These are phyloP conservation scores for Pseudogymnoascus sp. DNA, from an alignment of 2,329 filamentous ascomycete genomes.

Conservation along the genomic window DNA sequence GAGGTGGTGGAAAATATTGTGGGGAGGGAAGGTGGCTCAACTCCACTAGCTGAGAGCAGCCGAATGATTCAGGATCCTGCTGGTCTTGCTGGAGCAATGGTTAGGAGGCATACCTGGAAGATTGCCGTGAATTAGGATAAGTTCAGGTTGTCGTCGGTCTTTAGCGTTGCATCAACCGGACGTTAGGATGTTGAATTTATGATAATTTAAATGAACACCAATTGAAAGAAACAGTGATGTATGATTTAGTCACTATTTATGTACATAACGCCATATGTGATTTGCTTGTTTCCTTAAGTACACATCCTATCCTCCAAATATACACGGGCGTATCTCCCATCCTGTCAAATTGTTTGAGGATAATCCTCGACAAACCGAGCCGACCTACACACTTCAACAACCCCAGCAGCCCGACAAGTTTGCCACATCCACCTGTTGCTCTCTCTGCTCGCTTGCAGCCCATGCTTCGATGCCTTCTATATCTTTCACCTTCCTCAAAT, in stretches of 20 bases:
- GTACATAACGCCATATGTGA: not conserved
- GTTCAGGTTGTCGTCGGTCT: not conserved
- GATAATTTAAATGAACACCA: not conserved
- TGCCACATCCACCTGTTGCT: not conserved
- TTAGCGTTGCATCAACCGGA: constrained; percentile 7
- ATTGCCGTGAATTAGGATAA: not conserved
- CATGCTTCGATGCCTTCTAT: constrained; percentile 46
- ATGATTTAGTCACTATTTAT: not conserved
- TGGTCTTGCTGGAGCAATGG: not conserved
- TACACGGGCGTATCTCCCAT: not conserved
- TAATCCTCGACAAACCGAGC: not conserved
- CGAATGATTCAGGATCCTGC: not conserved
- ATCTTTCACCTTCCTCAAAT: constrained; percentile 56
- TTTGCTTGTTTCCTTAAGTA: not conserved
- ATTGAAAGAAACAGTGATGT: not conserved
- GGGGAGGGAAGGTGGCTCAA: constrained; percentile 1
- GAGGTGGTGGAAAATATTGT: not conserved
- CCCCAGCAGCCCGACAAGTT: not conserved
- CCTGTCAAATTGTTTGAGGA: not conserved
- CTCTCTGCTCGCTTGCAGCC: not conserved
- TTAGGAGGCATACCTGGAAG: not conserved
- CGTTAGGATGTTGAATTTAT: not conserved
- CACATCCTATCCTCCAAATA: not conserved
- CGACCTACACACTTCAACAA: not conserved
- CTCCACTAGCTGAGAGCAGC: constrained; percentile 5